Base-by-base conservation (phyloP, 1,139 yeast genomes). In the Pichia sp. region DNA sequence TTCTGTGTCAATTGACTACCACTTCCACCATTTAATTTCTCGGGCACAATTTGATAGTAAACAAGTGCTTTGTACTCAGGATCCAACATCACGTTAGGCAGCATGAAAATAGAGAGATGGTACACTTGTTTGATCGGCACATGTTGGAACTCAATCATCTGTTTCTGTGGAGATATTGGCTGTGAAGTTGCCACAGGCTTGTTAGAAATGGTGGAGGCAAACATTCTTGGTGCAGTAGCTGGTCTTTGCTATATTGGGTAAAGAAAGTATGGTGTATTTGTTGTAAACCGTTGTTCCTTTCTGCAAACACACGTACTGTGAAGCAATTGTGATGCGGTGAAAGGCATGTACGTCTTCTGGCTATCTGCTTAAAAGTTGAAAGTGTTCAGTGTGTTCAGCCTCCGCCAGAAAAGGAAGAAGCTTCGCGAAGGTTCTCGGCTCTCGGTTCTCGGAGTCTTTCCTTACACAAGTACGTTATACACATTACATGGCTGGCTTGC, bases 21-120 rank as follows among this genome's bases (percentile, higher is more conserved):
- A 35, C 30, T 12, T 43, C 14, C 12, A 13, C 16, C 11, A 16
- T 34, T 36, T 5, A 13, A 16, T 10, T 27, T 30, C 2, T 95
- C 94, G 1, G 41, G 41, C 5, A 34, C 12, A 38, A 87, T 61
- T 55, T 91, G 95, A 59, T 87, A 88, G 59, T 83, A 91, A 3
- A 91, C 85, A 32, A 88, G 68, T 0, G 96, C 97, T 1, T 91
- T 77, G 50, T 67, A 80, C 35, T 72, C 72, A 2, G 75, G 69
- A 38, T 88, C 95, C 31, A 83, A 63, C 6, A 64, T 66, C 3
- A 70, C 68, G 47, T 64, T 51, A 8, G 59, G 66, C 40, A 57
- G 41, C 40, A 58, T 42, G 39, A 58, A 58, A 8, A 58, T 50
- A 1, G 61, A 53, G 6, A 58, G 33, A 39, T 54, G 59, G 21